These are phyloP conservation scores for Mycena venus DNA, from an alignment of 768 basidiomycete species.

Conservation along the genomic window DNA sequence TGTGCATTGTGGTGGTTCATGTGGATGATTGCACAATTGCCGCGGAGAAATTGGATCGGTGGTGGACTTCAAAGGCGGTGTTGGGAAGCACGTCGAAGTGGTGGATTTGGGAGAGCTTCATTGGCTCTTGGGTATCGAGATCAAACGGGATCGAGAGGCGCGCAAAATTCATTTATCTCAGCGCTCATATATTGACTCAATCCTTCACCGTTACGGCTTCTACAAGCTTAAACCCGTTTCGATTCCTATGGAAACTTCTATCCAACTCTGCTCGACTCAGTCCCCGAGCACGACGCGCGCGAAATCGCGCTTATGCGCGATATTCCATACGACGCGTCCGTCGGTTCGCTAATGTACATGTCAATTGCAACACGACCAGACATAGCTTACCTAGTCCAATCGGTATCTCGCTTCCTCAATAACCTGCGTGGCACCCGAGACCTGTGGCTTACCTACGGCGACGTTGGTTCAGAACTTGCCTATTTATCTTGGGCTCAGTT, in stretches of 20 bases:
- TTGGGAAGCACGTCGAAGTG: not conserved
- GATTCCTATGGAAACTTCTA: not conserved
- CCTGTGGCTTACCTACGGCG: not conserved
- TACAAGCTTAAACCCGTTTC: not conserved
- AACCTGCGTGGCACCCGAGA: not conserved
- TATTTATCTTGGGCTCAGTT: too few relatives aligned
- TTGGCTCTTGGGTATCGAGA: not conserved
- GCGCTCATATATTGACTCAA: not conserved
- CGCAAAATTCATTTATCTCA: not conserved
- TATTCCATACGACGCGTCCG: not conserved
- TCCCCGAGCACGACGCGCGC: not conserved
- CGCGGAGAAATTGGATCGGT: not conserved
- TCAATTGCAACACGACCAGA: not conserved
- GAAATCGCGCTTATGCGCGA: not conserved
- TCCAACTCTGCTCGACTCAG: not conserved
- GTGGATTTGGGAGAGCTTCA: not conserved
- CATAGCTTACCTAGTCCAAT: not conserved
- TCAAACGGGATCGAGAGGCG: not conserved
- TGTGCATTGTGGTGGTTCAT: not conserved
- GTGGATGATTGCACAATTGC: not conserved
- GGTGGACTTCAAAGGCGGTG: not conserved
- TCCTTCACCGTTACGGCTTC: not conserved
- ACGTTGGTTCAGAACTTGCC: too few relatives aligned
- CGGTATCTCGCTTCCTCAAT: not conserved
- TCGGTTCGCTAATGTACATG: not conserved